A percentile compares a stretch with the other conserved stretches of the same genome.
These are phyloP conservation scores for Thielaviopsis populi DNA, from an alignment of 2,329 filamentous ascomycete genomes.

Conservation along the genomic window DNA sequence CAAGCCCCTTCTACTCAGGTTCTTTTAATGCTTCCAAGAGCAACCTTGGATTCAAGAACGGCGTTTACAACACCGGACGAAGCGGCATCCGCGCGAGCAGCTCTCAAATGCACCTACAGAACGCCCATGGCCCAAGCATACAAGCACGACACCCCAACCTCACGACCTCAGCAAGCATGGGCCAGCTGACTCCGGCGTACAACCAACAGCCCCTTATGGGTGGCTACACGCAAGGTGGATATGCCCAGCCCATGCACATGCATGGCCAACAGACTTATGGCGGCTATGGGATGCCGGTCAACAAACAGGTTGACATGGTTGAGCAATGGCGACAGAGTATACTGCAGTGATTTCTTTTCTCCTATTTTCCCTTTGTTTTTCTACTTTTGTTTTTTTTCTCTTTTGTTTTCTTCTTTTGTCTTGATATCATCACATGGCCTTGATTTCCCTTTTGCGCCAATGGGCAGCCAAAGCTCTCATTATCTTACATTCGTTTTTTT, in stretches of 20 bases:
- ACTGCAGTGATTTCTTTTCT: slow-evolving; percentile 15
- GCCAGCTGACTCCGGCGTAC: slow-evolving; percentile 2
- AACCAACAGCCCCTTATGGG: background rate
- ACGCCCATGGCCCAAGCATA: background rate
- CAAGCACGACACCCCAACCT: slow-evolving; percentile 20
- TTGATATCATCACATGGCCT: background rate
- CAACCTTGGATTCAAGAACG: slow-evolving; percentile 31
- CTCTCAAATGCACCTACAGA: slow-evolving; percentile 2
- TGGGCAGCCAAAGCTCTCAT: background rate
- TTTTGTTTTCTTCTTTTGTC: background rate
- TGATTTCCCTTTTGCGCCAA: background rate
- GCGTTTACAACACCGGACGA: slow-evolving; percentile 41
- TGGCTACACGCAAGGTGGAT: background rate
- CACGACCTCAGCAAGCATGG: slow-evolving; percentile 20
- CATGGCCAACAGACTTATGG: slow-evolving; percentile 9
- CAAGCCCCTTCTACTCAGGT: slow-evolving; percentile 15
- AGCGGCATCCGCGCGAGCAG: slow-evolving; percentile 20
- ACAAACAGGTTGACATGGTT: slow-evolving; percentile 23
- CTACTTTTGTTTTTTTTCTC: background rate
- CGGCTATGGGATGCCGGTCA: slow-evolving; percentile 15
- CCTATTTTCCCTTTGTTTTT: background rate
- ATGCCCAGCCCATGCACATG: slow-evolving; percentile 18
- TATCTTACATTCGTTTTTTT: background rate
- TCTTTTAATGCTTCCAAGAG: slow-evolving; percentile 26
- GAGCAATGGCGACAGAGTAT: slow-evolving; percentile 32